Conservation (phyloP, 331 rosid genomes). For the Pyrus hybrid region DNA sequence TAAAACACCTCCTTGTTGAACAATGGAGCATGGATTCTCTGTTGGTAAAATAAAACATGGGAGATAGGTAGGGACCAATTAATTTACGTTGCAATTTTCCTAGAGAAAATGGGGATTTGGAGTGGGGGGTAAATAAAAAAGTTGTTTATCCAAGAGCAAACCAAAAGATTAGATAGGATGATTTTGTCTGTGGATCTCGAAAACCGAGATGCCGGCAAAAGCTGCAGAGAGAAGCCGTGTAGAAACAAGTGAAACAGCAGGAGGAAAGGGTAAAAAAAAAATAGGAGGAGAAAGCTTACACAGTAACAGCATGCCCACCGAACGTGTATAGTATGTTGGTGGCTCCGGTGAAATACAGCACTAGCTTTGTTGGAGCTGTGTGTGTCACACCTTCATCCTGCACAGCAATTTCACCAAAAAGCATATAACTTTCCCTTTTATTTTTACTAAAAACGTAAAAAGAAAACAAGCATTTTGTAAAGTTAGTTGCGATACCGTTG, state of each 20-base stretch:
- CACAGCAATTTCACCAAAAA: background rate
- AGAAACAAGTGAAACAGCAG: background rate
- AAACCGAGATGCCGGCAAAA: constrained; percentile 40
- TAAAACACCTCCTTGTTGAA: no score
- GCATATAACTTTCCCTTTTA: background rate
- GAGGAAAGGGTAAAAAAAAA: background rate
- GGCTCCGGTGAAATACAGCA: constrained; percentile 95
- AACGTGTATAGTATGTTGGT: constrained; percentile 95
- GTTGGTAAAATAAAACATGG: background rate
- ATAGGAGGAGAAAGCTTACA: constrained; percentile 40
- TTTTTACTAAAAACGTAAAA: background rate
- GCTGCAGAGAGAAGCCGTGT: constrained; percentile 41
- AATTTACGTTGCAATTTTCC: constrained; percentile 4
- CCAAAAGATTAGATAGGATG: constrained; percentile 20
- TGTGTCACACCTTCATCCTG: constrained; percentile 65
- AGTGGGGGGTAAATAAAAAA: background rate
- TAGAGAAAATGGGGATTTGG: background rate
- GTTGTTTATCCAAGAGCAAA: constrained; percentile 14
- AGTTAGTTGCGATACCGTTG: no score
- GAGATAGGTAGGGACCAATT: background rate
- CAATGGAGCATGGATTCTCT: background rate
- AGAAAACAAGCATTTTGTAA: background rate
- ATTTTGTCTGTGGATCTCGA: constrained; percentile 31
- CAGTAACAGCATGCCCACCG: constrained; percentile 99
- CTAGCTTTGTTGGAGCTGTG: constrained; percentile 65